These are phyloP conservation scores for Boeremia lycopersici DNA, from an alignment of 2,329 filamentous ascomycete genomes.

Conservation along the genomic window DNA sequence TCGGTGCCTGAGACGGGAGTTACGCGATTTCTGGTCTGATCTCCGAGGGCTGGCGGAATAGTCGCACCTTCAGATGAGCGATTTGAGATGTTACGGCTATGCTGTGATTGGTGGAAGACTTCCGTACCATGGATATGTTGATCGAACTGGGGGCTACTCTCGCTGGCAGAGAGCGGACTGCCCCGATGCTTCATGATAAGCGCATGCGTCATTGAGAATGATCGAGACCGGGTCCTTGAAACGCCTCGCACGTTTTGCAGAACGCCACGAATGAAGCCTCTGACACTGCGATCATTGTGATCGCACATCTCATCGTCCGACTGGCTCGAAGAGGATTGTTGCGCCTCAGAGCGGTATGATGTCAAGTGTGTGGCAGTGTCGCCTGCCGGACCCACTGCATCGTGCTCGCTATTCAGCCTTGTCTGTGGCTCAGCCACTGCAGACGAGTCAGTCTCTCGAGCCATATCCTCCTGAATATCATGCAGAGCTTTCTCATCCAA, in stretches of 20 bases:
- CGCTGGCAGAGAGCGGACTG: constrained; percentile 6
- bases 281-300: constrained; percentile 21
- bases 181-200: constrained; percentile 13
- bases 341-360: constrained; percentile 2
- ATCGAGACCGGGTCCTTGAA: constrained; percentile 27
- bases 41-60: neutral
- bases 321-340: constrained; percentile 11
- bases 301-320: constrained; percentile 7
- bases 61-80: constrained; percentile 1
- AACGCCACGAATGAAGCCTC: constrained; percentile 30
- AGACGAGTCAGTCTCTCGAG: constrained; percentile 14
- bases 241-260: constrained; percentile 29
- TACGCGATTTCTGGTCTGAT: constrained; percentile 23
- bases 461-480: constrained; percentile 24
- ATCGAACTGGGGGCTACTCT: constrained; percentile 7
- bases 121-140: neutral
- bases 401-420: constrained; percentile 3
- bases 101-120: neutral
- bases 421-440: constrained; percentile 1
- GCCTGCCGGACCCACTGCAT: constrained; percentile 5
- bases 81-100: constrained; percentile 1
- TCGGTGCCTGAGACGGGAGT: neutral
- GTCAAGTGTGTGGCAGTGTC: constrained; percentile 19
- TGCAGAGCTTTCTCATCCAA: constrained; percentile 24
- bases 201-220: constrained; percentile 20